Conservation (phyloP, 1,139 yeast species). For the Blastobotrys capitulatus region DNA sequence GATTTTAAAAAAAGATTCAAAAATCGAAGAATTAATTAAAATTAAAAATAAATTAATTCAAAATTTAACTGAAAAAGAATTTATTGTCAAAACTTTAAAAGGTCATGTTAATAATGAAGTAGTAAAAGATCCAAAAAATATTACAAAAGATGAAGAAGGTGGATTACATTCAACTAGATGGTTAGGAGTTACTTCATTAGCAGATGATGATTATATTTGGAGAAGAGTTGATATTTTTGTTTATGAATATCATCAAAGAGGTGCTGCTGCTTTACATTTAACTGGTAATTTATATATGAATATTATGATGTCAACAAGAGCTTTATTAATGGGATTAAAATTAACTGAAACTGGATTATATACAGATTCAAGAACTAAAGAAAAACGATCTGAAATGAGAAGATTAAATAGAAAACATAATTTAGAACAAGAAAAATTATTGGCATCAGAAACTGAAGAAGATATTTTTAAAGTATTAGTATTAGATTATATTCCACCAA, state of each 20-base stretch:
- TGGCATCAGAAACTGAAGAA: constrained; percentile 46
- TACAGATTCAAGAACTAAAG: constrained; percentile 5
- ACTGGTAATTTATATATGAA: constrained; percentile 57
- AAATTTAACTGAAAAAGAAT: constrained; percentile 29
- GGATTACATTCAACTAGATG: constrained; percentile 24
- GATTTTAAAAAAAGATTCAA: constrained; percentile 36
- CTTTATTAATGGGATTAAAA: constrained; percentile 27
- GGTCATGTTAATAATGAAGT: constrained; percentile 12
- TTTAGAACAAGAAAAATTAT: constrained; percentile 20
- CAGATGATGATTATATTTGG: constrained; percentile 33
- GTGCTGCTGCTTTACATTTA: constrained; percentile 51
- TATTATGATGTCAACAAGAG: constrained; percentile 17
- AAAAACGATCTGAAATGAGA: neutral
- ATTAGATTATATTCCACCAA: constrained; percentile 43
- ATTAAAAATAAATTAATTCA: constrained; percentile 33
- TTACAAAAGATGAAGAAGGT: constrained; percentile 3
- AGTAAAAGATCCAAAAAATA: neutral
- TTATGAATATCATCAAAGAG: constrained; percentile 46
- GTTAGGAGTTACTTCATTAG: constrained; percentile 34
- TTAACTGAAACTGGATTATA: constrained; percentile 50
- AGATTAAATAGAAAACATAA: constrained; percentile 3
- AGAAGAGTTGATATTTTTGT: constrained; percentile 53
- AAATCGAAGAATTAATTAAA: constrained; percentile 28
- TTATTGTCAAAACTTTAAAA: constrained; percentile 33
- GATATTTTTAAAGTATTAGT: constrained; percentile 45